phyloP scores from a whole-genome alignment of 345 rosid genomes.

The Populus ilicifolia region DNA sequence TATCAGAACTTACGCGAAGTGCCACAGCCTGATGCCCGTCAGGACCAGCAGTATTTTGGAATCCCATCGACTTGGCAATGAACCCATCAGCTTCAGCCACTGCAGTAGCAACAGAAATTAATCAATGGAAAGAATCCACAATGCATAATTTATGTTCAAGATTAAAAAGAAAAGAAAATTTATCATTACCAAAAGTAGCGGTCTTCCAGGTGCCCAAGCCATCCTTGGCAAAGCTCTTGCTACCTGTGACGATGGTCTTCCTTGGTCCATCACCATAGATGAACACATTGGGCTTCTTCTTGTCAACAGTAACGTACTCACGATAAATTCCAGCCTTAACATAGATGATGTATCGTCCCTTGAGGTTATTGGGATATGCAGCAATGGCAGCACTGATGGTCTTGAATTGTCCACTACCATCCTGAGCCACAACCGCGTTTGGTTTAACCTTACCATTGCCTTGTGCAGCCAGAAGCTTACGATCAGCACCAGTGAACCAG shows the following conservation, averaged over 20 bases:
- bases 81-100: constrained; percentile 57
- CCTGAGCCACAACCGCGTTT: constrained; percentile 62
- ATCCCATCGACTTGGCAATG: constrained; percentile 56
- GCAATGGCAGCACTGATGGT: constrained; percentile 50
- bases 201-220: constrained; percentile 46
- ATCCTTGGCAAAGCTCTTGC: constrained; percentile 36
- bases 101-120: constrained; percentile 9
- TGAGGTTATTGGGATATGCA: constrained; percentile 30
- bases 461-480: constrained; percentile 49
- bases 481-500: constrained; percentile 61
- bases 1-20: constrained; percentile 48
- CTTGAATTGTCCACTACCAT: constrained; percentile 69
- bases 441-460: constrained; percentile 34
- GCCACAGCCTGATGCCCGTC: constrained; percentile 72
- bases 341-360: constrained; percentile 50
- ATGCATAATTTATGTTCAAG: not conserved
- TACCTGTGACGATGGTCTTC: constrained; percentile 55
- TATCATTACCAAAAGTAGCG: constrained; percentile 44
- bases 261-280: constrained; percentile 74
- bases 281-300: constrained; percentile 47
- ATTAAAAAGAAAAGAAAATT: not conserved
- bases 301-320: constrained; percentile 42
- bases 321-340: constrained; percentile 63
- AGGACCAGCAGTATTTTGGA: constrained; percentile 73
- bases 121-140: too few species aligned